phyloP scores from a whole-genome alignment of 2,329 filamentous ascomycete genomes.

The Sporothrix pseudoabietina region DNA sequence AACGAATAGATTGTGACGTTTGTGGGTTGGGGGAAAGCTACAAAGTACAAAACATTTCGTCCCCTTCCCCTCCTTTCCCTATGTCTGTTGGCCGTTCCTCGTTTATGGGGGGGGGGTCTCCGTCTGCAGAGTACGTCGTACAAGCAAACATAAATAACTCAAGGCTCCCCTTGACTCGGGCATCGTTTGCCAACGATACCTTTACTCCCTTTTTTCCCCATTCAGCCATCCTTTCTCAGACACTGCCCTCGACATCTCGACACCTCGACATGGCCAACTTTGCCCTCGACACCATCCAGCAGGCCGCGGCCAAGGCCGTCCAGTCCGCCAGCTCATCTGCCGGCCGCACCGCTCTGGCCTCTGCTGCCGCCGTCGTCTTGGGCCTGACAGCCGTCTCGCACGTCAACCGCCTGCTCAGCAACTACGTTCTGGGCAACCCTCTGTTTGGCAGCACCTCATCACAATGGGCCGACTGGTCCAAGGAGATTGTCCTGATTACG shows the following conservation, averaged over 20 bases:
- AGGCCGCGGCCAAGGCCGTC: neutral
- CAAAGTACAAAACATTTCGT: too few relatives aligned
- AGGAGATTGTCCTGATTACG: constrained; percentile 67
- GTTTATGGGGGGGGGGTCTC: too few relatives aligned
- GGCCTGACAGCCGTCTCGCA: neutral
- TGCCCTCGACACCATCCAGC: neutral
- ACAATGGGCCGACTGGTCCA: constrained; percentile 24
- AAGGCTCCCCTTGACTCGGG: too few relatives aligned
- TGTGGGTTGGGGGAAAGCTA: neutral
- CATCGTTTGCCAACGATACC: neutral
- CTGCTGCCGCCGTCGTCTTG: constrained; percentile 5
- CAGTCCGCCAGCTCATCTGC: neutral
- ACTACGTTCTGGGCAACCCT: constrained; percentile 25
- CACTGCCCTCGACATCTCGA: neutral
- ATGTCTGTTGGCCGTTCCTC: too few relatives aligned
- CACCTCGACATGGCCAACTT: neutral
- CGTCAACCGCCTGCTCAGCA: constrained; percentile 25
- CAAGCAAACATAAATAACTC: too few relatives aligned
- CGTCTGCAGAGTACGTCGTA: too few relatives aligned
- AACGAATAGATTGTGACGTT: neutral
- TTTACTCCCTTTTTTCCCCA: neutral
- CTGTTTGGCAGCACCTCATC: neutral
- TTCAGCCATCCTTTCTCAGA: neutral
- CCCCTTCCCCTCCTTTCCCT: too few relatives aligned
- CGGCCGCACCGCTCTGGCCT: neutral